Evolutionary conservation across 2,329 filamentous ascomycete genomes (phyloP).

Genomic region (Penicillium thymicola): DNA sequence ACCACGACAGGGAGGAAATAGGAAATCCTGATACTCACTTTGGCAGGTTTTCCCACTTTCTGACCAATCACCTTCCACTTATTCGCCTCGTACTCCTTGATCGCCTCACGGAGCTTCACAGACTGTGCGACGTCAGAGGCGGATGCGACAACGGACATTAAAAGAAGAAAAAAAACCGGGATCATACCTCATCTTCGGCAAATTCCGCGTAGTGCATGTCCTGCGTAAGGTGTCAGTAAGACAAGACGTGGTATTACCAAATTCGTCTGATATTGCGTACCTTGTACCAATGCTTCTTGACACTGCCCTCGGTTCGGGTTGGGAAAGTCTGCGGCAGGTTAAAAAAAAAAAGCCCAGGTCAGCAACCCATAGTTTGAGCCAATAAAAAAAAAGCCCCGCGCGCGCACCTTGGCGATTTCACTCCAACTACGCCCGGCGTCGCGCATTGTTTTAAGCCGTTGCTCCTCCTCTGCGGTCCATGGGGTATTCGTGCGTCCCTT

Average conservation of each 20-base stretch:
- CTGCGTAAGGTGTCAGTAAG: slow-evolving; percentile 46
- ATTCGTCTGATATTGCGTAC: slow-evolving; percentile 45
- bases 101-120: slow-evolving; percentile 71
- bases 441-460: slow-evolving; percentile 87
- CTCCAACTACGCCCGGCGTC: slow-evolving; percentile 94
- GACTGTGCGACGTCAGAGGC: slow-evolving; percentile 31
- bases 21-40: slow-evolving; percentile 52
- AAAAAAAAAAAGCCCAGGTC: neutral
- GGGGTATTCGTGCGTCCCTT: slow-evolving; percentile 98
- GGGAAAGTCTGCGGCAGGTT: slow-evolving; percentile 70
- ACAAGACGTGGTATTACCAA: neutral
- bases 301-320: slow-evolving; percentile 87
- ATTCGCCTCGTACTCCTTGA: slow-evolving; percentile 97
- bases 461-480: slow-evolving; percentile 93
- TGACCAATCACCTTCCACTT: slow-evolving; percentile 98
- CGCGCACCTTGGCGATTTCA: slow-evolving; percentile 87
- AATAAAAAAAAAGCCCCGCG: neutral
- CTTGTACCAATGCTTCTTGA: slow-evolving; percentile 99
- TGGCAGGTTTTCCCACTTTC: slow-evolving; percentile 96
- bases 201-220: slow-evolving; percentile 99
- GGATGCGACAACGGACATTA: slow-evolving; percentile 6
- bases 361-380: slow-evolving; percentile 1
- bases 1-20: slow-evolving; percentile 13
- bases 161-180: neutral
- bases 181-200: slow-evolving; percentile 82